Base-by-base conservation (phyloP, 306 rosid species). In the Prinsepia uniflora region DNA sequence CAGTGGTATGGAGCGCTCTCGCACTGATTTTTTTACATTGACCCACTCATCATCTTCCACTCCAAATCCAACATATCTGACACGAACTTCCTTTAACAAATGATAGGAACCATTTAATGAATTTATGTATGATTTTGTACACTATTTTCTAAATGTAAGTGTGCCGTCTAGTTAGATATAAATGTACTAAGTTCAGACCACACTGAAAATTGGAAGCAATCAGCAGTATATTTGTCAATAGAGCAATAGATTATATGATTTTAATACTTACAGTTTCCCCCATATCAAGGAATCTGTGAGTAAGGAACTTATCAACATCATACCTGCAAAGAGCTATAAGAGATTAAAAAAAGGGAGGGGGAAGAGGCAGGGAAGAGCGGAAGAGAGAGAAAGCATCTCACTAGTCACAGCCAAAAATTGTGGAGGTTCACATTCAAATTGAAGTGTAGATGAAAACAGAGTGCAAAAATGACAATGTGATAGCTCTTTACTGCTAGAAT, bases 21-120 rank as follows among this genome's bases (percentile, higher is more conserved):
- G 82, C 59, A 94, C 89, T 20, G 91, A 77, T 65, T 67, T 72
- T 76, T 84, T 94, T 56, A 87, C 75, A 14, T 84, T 78, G 73
- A 90, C 73, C 98, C 98, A 94, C 78, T 94, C 98, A 58, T 94
- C 98, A 76, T 94, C 97, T 61, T 87, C 95, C 0, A 89, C 94
- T 73, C 98, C 95, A 75, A 88, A 94, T 68, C 97, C 98, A 73
- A 86, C 75, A 90, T 84, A 94, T 90, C 95, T 87, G 82, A 89
- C 96, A 61, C 73, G 88, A 67, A 84, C 96, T 91, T 89, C 99
- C 99, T 95, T 95, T 84, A 90, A 88, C 84, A 79, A 81, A 81
- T 74, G 78, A 82, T 65, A 81, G 68, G 73, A 81, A 48, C 75
- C 70, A 81, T 87, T 83, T 77, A 61, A 67, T 53, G 54, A 49